Conservation (phyloP, 495 filamentous ascomycete species). For the Penicillium robsamsonii region DNA sequence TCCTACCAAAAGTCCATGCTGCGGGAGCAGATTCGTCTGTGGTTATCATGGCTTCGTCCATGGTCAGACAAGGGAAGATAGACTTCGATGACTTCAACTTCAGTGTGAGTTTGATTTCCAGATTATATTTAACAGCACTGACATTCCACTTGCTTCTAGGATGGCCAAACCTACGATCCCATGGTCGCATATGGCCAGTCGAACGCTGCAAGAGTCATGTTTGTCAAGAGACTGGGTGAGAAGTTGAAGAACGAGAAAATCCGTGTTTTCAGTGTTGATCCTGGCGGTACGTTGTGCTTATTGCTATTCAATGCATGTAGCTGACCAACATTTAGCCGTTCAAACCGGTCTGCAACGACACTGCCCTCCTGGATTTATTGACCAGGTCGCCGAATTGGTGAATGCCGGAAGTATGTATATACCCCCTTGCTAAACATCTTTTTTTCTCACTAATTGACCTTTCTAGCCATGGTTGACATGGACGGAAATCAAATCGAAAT, state of each 20-base stretch:
- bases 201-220: conserved; percentile 24
- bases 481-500: conserved; percentile 16
- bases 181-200: conserved; percentile 20
- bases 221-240: conserved; percentile 20
- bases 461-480: conserved; percentile 13
- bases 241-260: conserved; percentile 18
- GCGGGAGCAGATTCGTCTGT: conserved; percentile 20
- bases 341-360: conserved; percentile 18
- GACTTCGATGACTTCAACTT: conserved; percentile 21
- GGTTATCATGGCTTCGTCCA: conserved; percentile 20
- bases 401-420: conserved; percentile 13
- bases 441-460: background rate
- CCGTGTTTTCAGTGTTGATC: conserved; percentile 23
- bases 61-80: conserved; percentile 12
- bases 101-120: conserved; percentile 10
- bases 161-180: conserved; percentile 18
- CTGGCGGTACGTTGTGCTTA: conserved; percentile 15
- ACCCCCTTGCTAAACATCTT: too few relatives aligned
- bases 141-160: background rate
- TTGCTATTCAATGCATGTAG: background rate
- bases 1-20: conserved; percentile 19
- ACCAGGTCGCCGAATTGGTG: conserved; percentile 12
- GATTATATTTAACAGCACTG: background rate
- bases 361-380: conserved; percentile 5
- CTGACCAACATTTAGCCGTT: conserved; percentile 11